phyloP scores from a whole-genome alignment of 768 basidiomycete species.

The Crassisporium funariophilum region DNA sequence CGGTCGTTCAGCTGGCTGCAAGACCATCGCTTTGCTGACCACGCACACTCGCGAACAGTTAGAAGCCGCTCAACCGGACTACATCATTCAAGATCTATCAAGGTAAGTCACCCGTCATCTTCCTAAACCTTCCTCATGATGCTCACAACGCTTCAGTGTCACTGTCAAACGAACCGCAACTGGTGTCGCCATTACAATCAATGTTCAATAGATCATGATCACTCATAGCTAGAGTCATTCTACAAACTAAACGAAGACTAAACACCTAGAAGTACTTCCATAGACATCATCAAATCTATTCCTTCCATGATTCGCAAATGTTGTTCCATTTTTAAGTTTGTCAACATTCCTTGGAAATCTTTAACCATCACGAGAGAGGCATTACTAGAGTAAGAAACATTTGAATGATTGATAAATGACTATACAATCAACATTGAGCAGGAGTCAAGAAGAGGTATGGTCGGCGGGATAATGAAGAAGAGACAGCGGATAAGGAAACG shows the following conservation, averaged over 20 bases:
- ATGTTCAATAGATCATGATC: slow-evolving; percentile 25
- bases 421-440: slow-evolving; percentile 16
- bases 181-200: slow-evolving; percentile 50
- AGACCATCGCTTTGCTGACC: slow-evolving; percentile 82
- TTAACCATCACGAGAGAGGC: slow-evolving; percentile 15
- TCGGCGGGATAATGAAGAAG: slow-evolving; percentile 10
- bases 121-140: slow-evolving; percentile 1
- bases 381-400: slow-evolving; percentile 28
- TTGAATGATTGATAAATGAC: slow-evolving; percentile 25
- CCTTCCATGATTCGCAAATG: slow-evolving; percentile 3
- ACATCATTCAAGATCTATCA: slow-evolving; percentile 72
- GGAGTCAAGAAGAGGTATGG: slow-evolving; percentile 3
- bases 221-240: neutral
- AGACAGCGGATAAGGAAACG: neutral
- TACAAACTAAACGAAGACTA: neutral
- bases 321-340: no score
- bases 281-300: slow-evolving; percentile 13
- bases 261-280: neutral
- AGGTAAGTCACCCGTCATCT: slow-evolving; percentile 43
- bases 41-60: slow-evolving; percentile 74
- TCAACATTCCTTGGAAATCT: no score
- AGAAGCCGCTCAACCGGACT: slow-evolving; percentile 61
- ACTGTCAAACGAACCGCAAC: slow-evolving; percentile 34
- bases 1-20: slow-evolving; percentile 81
- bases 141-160: slow-evolving; percentile 27